Conservation (phyloP, 1,139 yeast genomes). For the Debaryomyces fabryi region DNA sequence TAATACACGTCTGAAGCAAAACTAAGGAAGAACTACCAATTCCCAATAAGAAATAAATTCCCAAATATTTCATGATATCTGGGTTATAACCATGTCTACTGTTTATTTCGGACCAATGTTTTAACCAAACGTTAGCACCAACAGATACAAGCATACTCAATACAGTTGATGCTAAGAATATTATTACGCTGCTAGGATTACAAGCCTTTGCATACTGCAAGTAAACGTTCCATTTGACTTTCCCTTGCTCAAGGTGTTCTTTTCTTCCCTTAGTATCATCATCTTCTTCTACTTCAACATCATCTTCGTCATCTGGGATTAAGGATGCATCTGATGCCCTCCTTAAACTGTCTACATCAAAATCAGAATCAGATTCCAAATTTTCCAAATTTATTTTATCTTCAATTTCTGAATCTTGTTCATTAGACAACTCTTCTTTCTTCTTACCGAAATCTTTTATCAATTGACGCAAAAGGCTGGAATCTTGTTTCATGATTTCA, state of each 20-base stretch:
- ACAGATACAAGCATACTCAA: slow-evolving; percentile 59
- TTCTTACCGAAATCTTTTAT: slow-evolving; percentile 76
- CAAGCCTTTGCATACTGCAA: slow-evolving; percentile 85
- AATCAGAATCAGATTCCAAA: slow-evolving; percentile 38
- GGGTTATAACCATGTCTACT: slow-evolving; percentile 72
- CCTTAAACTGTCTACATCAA: slow-evolving; percentile 54
- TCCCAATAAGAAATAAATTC: slow-evolving; percentile 77
- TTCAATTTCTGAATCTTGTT: slow-evolving; percentile 15
- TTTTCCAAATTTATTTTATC: slow-evolving; percentile 22
- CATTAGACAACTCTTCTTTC: slow-evolving; percentile 24
- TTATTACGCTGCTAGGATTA: slow-evolving; percentile 66
- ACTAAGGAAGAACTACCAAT: slow-evolving; percentile 58
- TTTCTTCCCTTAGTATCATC: slow-evolving; percentile 49
- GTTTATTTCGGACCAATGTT: slow-evolving; percentile 95
- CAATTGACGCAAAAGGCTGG: slow-evolving; percentile 61
- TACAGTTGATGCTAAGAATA: slow-evolving; percentile 55
- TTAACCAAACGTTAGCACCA: slow-evolving; percentile 80
- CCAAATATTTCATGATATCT: slow-evolving; percentile 65
- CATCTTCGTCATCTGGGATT: slow-evolving; percentile 35
- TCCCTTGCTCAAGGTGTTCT: slow-evolving; percentile 91
- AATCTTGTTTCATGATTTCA: slow-evolving; percentile 54
- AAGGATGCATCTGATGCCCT: slow-evolving; percentile 72
- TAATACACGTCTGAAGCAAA: slow-evolving; percentile 66
- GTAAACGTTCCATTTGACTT: slow-evolving; percentile 90
- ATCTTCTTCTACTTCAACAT: slow-evolving; percentile 44